Evolutionary conservation across 352 stramenopile genomes (phyloP), one percentile per base, ranked within the genome.

Genomic region (Phytopythium chamaehyphon): DNA sequence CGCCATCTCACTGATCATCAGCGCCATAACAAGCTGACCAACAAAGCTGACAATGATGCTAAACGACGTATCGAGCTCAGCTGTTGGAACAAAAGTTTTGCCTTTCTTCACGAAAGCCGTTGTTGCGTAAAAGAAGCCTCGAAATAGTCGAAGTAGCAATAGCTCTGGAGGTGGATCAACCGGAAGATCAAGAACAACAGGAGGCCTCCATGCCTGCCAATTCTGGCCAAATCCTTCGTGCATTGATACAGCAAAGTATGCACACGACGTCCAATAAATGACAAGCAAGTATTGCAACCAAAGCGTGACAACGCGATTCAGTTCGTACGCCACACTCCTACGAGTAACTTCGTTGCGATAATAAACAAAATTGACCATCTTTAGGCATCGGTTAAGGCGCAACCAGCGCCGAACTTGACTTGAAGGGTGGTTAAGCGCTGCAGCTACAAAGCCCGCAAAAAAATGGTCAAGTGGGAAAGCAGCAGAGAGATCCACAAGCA

Each of bases 1-100:
- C 3, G 76, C 77, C 51, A 88, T 75, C 54, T 88, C 73, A 16
- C 76, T 73, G 46, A 90, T 88, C 73, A 90, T 88, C 14, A 86
- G 62, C n/a, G 74, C 73, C 79, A 86, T 90, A 42, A 80, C 59
- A 16, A 90, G 62, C 52, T 86, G 73, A 0, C 79, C 74, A 6
- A 66, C 39, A 33, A 86, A 83, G 38, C 67, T 81, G 6, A 81
- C 62, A 24, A 69, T 37, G 39, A 86, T 76, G 16, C 62, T 74
- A 40, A 86, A 86, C 16, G 61, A 60, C 12, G 71, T 74, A 40
- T 83, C 64, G 11, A 84, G 51, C 33, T 73, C 60, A 0, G 60
- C 59, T 10, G 55, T 64, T 4, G 75, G 72, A 2, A 71, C 49
- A 23, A 86, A 82, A 6, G 75, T 86, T 36, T 51, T 59, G 10